A percentile compares a stretch with the other conserved stretches of the same genome.
Evolutionary conservation across 495 filamentous ascomycete genomes (phyloP).

Genomic region (Extremus antarcticus): DNA sequence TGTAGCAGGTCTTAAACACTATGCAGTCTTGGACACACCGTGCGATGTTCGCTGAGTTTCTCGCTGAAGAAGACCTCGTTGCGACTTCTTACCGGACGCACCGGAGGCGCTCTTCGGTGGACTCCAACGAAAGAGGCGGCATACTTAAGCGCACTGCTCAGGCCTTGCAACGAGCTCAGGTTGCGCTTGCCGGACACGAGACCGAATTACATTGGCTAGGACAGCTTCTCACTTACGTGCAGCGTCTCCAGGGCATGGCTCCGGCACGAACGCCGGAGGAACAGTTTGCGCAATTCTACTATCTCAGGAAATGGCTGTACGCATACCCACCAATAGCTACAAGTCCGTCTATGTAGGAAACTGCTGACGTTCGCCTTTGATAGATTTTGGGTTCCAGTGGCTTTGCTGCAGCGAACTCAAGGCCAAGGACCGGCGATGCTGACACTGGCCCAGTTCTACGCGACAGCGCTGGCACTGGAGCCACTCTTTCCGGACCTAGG

Average conservation of each 20-base stretch:
- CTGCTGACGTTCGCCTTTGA: too few species aligned
- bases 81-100: conserved; percentile 5
- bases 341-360: too few species aligned
- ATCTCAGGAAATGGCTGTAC: conserved; percentile 79
- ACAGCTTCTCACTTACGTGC: conserved; percentile 72
- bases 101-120: conserved; percentile 36
- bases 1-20: conserved; percentile 62
- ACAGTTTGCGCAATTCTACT: conserved; percentile 77
- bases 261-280: conserved; percentile 63
- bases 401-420: conserved; percentile 47
- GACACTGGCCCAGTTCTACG: conserved; percentile 84
- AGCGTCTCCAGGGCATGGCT: conserved; percentile 62
- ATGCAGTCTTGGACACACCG: conserved; percentile 92
- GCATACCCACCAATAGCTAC: too few species aligned
- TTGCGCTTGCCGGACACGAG: conserved; percentile 57
- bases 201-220: conserved; percentile 64
- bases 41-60: conserved; percentile 73
- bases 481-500: conserved; percentile 84
- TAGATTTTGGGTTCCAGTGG: conserved; percentile 89
- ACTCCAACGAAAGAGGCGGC: conserved; percentile 44
- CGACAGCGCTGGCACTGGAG: conserved; percentile 73
- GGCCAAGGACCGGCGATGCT: conserved; percentile 52
- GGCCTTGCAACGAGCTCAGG: conserved; percentile 60
- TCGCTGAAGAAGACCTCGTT: conserved; percentile 58
- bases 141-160: conserved; percentile 53